Percentiles rank a stretch among this genome's conserved stretches.
Conservation (phyloP, 495 filamentous ascomycete species). For the Penicillium pancosmium region DNA sequence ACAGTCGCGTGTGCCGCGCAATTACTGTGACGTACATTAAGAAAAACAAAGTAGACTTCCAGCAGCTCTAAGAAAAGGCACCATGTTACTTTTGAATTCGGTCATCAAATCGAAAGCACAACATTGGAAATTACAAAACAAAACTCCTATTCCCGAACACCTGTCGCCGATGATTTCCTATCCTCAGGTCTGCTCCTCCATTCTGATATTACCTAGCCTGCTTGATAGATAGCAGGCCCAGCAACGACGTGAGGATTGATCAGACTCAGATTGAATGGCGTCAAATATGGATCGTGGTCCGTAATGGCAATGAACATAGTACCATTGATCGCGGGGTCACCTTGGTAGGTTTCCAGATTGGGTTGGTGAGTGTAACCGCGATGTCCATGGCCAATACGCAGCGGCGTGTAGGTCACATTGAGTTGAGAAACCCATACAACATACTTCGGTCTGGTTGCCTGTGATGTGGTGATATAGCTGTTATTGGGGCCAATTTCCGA, state of each 20-base stretch:
- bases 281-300: conserved; percentile 66
- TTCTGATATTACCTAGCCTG: conserved; percentile 58
- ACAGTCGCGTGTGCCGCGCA: too few species aligned
- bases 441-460: conserved; percentile 61
- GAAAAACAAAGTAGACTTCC: too few species aligned
- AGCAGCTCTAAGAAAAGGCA: too few species aligned
- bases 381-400: conserved; percentile 56
- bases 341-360: conserved; percentile 57
- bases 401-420: conserved; percentile 78
- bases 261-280: conserved; percentile 73
- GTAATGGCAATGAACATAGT: conserved; percentile 82
- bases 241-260: conserved; percentile 80
- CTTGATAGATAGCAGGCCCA: conserved; percentile 73
- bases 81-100: too few species aligned
- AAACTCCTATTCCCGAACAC: too few species aligned
- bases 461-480: conserved; percentile 69
- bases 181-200: neutral
- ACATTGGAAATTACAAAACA: too few species aligned
- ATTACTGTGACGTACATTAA: too few species aligned
- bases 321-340: conserved; percentile 72
- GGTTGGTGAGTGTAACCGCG: conserved; percentile 74
- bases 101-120: too few species aligned
- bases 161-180: neutral
- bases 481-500: conserved; percentile 76
- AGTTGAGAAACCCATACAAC: conserved; percentile 83